Percentiles rank a stretch among this genome's conserved stretches.
These are phyloP conservation scores for Stereocaulon alpinum DNA, from an alignment of 495 filamentous ascomycete genomes.

Conservation along the genomic window DNA sequence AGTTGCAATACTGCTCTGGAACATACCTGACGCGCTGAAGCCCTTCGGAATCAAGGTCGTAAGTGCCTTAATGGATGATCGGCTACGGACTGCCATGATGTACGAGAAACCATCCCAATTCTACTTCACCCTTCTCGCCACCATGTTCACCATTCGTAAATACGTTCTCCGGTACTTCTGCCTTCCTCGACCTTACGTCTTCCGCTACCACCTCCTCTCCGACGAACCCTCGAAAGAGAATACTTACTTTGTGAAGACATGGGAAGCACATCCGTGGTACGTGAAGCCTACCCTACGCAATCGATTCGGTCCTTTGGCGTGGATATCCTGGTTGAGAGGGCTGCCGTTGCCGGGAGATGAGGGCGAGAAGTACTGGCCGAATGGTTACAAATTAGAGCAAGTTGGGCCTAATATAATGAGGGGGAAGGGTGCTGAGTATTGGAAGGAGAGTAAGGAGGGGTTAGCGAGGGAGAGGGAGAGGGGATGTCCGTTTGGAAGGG, in stretches of 20 bases:
- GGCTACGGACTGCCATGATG: constrained; percentile 52
- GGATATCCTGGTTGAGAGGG: constrained; percentile 43
- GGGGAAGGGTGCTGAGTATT: constrained; percentile 42
- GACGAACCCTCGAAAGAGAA: constrained; percentile 39
- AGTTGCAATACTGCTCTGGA: constrained; percentile 47
- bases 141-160: constrained; percentile 37
- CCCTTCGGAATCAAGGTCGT: constrained; percentile 41
- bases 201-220: constrained; percentile 32
- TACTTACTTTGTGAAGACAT: constrained; percentile 35
- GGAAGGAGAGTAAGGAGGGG: constrained; percentile 32
- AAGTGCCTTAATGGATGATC: constrained; percentile 51
- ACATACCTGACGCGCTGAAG: constrained; percentile 41
- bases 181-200: constrained; percentile 42
- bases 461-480: constrained; percentile 34
- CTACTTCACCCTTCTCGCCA: constrained; percentile 32
- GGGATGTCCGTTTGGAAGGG: constrained; percentile 43
- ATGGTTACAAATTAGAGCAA: constrained; percentile 47
- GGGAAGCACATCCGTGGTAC: constrained; percentile 49
- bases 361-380: constrained; percentile 45
- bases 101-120: constrained; percentile 35
- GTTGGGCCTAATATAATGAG: constrained; percentile 48
- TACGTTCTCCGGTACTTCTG: constrained; percentile 44
- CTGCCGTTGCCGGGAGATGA: constrained; percentile 50
- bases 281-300: constrained; percentile 50
- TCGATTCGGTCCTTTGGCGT: constrained; percentile 47